Percentiles rank a stretch among this genome's conserved stretches.
phyloP scores from a whole-genome alignment of 805 yeast genomes.

The Saccharomycopsis babjevae region DNA sequence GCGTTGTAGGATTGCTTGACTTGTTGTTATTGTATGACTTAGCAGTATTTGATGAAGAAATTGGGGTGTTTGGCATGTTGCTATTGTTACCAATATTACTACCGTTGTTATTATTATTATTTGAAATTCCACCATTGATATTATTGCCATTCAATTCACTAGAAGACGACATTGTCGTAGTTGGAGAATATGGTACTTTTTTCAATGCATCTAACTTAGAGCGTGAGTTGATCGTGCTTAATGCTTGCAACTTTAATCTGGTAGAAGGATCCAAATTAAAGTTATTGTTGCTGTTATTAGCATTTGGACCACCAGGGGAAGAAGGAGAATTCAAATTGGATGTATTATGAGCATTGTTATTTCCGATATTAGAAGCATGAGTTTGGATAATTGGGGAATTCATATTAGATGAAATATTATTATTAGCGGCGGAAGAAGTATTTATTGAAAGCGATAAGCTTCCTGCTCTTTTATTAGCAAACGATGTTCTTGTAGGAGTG shows the following conservation, averaged over 20 bases:
- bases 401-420: conserved; percentile 3
- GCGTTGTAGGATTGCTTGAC: conserved; percentile 1
- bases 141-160: neutral
- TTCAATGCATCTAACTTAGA: conserved; percentile 32
- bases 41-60: neutral
- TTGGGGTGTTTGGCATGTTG: neutral
- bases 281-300: conserved; percentile 12
- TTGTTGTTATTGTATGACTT: neutral
- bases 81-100: neutral
- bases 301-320: conserved; percentile 19
- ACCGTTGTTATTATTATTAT: neutral
- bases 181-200: conserved; percentile 18
- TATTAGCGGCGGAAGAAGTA: conserved; percentile 1
- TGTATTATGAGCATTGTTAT: neutral
- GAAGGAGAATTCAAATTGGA: conserved; percentile 15
- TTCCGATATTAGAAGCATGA: neutral
- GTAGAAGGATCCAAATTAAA: conserved; percentile 22
- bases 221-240: conserved; percentile 52
- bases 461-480: conserved; percentile 9
- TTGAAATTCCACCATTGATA: neutral
- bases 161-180: neutral
- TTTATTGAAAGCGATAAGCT: conserved; percentile 10
- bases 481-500: conserved; percentile 6
- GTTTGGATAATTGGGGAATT: neutral
- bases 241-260: conserved; percentile 55